Base-by-base conservation (phyloP, 106 monocot genomes). In the Agapanthus africanus region DNA sequence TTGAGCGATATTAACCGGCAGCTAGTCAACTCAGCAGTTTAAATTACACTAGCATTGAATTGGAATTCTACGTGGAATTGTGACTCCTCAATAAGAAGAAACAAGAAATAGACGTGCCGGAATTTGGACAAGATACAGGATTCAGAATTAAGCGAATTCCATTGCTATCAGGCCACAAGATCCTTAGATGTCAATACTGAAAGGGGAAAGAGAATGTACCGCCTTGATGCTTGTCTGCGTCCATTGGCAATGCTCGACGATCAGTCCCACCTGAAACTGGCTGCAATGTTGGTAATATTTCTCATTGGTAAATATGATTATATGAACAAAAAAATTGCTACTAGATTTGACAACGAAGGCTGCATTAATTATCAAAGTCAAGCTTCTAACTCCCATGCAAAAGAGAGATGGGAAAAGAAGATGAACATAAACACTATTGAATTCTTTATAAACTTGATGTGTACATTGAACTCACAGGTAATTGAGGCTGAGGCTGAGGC, bases 391-490 rank as follows among this genome's bases (percentile, higher is more conserved):
- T n/a, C n/a, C n/a, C n/a, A n/a, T n/a, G n/a, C n/a, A n/a, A n/a
- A n/a, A n/a, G n/a, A n/a, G n/a, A n/a, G n/a, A n/a, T n/a, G n/a
- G n/a, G n/a, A n/a, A n/a, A n/a, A n/a, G n/a, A n/a, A n/a, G n/a
- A n/a, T n/a, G n/a, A n/a, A 26, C 26, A 57, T 57, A 26, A 57
- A 57, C 18, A 22, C 1, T 16, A 57, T 16, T 22, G 26, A 57
- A 26, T 26, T 57, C 56, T 57, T 22, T 10, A 11, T 57, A 60
- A 60, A 32, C 37, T 37, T 60, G 59, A 59, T 40, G 21, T 28
- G 26, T 57, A 37, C 40, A 60, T 37, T 37, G 31, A 19, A 71
- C 60, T 60, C 18, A 71, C 57, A 71, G 59, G 40, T 56, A 60
- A 28, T 38, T 40, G 59, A 71, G 39, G 60, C 26, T 57, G 2